phyloP scores from a whole-genome alignment of 208 protist species.

The Acanthamoeba culbertsoni region DNA sequence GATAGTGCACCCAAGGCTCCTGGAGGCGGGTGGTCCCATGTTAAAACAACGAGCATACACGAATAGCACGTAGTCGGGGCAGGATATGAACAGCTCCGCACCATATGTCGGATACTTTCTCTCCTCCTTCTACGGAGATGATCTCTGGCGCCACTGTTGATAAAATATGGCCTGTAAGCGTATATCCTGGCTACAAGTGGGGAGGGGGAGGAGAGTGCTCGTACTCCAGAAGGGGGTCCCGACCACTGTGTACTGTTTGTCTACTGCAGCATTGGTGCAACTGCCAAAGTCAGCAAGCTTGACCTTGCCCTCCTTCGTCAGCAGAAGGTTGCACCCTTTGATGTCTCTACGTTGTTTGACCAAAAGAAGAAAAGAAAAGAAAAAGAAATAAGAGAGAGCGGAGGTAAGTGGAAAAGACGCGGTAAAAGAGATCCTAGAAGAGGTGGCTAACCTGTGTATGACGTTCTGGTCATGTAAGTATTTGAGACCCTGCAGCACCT shows the following conservation, averaged over 20 bases:
- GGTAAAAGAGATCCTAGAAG: background rate
- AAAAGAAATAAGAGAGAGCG: background rate
- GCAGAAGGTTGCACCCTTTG: constrained; percentile 84
- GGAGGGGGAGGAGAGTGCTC: background rate
- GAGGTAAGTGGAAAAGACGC: background rate
- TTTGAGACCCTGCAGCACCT: constrained; percentile 87
- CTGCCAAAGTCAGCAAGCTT: constrained; percentile 96
- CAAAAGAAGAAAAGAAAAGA: background rate
- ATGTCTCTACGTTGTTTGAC: constrained; percentile 28
- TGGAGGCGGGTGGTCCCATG: background rate
- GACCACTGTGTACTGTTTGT: constrained; percentile 82
- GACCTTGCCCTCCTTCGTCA: constrained; percentile 86
- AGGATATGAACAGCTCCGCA: background rate
- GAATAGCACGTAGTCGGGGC: too few species aligned
- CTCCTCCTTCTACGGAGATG: constrained; percentile 85
- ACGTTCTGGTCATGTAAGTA: constrained; percentile 90
- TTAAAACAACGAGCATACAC: background rate
- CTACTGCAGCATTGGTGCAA: constrained; percentile 94
- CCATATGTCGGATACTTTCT: constrained; percentile 89
- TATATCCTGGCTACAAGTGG: too few species aligned
- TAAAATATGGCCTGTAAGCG: too few species aligned
- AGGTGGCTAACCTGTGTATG: constrained; percentile 77
- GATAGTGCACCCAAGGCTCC: constrained; percentile 89
- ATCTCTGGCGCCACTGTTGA: constrained; percentile 89
- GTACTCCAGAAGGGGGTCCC: constrained; percentile 91